phyloP scores from a whole-genome alignment of 371 early-diverging fungal species.

The Blakeslea trispora region DNA sequence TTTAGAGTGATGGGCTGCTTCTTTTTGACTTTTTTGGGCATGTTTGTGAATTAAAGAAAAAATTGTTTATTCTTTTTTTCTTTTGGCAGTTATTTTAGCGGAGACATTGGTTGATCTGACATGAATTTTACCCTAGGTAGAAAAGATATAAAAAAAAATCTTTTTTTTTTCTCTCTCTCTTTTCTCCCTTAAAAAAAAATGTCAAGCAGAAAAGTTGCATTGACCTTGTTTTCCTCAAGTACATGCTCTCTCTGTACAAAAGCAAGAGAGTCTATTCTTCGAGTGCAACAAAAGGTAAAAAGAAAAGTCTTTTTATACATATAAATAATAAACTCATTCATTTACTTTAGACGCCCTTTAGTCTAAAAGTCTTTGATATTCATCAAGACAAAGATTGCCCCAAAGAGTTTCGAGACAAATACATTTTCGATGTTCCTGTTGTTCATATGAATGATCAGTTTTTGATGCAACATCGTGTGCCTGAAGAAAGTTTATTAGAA shows the following conservation, averaged over 20 bases:
- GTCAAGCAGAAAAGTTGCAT: constrained; percentile 37
- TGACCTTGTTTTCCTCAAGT: constrained; percentile 55
- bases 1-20: constrained; percentile 27
- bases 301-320: too few relatives aligned
- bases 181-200: constrained; percentile 14
- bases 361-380: constrained; percentile 44
- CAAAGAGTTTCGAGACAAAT: constrained; percentile 49
- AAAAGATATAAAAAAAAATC: too few relatives aligned
- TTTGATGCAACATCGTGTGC: constrained; percentile 49
- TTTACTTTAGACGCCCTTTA: constrained; percentile 37
- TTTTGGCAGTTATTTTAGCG: too few relatives aligned
- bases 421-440: constrained; percentile 54
- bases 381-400: constrained; percentile 49
- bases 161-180: background rate
- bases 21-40: constrained; percentile 28
- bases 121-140: too few relatives aligned
- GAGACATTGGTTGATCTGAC: too few relatives aligned
- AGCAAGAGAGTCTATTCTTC: constrained; percentile 42
- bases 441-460: constrained; percentile 51
- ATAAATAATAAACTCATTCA: background rate
- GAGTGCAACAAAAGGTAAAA: constrained; percentile 51
- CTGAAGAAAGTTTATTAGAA: constrained; percentile 41
- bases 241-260: constrained; percentile 54
- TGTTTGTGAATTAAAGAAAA: background rate
- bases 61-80: background rate